Percentiles rank a stretch among this genome's conserved stretches.
These are phyloP conservation scores for Cocos nucifera DNA, from an alignment of 176 grass and related monocot genomes.

Conservation along the genomic window DNA sequence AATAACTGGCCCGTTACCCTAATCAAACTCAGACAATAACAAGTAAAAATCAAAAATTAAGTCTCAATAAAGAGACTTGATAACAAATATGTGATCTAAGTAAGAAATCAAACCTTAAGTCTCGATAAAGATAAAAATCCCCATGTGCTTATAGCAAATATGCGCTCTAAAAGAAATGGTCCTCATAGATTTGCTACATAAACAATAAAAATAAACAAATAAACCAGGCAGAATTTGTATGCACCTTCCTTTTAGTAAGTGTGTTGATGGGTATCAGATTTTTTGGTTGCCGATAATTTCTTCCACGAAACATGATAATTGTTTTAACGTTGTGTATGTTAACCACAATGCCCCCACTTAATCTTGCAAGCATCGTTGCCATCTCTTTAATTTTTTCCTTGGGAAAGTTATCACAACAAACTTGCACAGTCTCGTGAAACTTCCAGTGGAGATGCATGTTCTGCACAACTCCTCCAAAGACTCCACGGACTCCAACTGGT, in stretches of 20 bases:
- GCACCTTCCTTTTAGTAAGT: slow-evolving; percentile 96
- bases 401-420: slow-evolving; percentile 92
- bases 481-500: slow-evolving; percentile 92
- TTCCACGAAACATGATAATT: slow-evolving; percentile 96
- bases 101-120: too few species aligned
- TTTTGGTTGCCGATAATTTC: slow-evolving; percentile 95
- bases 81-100: too few species aligned
- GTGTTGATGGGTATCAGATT: slow-evolving; percentile 98
- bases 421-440: slow-evolving; percentile 94
- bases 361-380: slow-evolving; percentile 82
- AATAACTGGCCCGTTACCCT: too few species aligned
- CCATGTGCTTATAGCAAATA: too few species aligned
- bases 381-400: slow-evolving; percentile 99
- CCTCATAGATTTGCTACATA: too few species aligned
- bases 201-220: not conserved
- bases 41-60: too few species aligned
- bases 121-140: too few species aligned
- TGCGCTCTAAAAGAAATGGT: too few species aligned
- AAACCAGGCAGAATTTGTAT: slow-evolving; percentile 11
- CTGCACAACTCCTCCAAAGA: slow-evolving; percentile 99
- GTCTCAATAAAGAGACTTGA: too few species aligned
- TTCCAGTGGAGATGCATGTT: slow-evolving; percentile 99
- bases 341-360: slow-evolving; percentile 95
- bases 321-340: slow-evolving; percentile 96
- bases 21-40: too few species aligned